Evolutionary conservation across 139 green algal species (phyloP).

Genomic region (Ulvella scutata): DNA sequence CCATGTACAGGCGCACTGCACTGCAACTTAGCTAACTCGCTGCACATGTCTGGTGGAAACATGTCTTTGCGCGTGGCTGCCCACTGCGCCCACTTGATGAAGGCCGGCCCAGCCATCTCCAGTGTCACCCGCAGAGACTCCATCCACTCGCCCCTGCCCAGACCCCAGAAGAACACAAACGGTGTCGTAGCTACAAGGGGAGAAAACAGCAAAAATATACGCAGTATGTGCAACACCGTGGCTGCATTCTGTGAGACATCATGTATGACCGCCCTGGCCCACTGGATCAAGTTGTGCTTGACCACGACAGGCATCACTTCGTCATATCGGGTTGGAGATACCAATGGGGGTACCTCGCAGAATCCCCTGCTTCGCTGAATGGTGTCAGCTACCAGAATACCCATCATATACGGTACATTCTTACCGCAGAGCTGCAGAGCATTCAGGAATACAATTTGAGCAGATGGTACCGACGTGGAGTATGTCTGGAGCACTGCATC

Average conservation of each 20-base stretch:
- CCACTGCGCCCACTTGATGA: conserved; percentile 98
- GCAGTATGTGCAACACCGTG: conserved; percentile 25
- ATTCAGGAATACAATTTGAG: background rate
- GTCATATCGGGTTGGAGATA: background rate
- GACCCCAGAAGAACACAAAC: conserved; percentile 17
- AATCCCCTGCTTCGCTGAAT: background rate
- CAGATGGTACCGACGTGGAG: background rate
- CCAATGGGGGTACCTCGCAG: background rate
- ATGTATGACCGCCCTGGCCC: background rate
- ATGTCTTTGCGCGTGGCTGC: conserved; percentile 75
- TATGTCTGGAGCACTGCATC: background rate
- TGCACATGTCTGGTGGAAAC: conserved; percentile 80
- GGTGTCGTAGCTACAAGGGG: conserved; percentile 29
- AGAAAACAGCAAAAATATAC: conserved; percentile 40
- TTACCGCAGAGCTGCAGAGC: background rate
- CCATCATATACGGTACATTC: background rate
- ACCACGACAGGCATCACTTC: background rate
- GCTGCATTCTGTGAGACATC: background rate
- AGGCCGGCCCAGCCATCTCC: conserved; percentile 36
- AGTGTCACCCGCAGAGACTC: conserved; percentile 25
- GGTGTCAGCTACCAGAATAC: background rate
- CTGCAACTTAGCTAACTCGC: conserved; percentile 61
- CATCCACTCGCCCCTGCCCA: conserved; percentile 22
- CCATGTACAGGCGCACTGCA: conserved; percentile 56
- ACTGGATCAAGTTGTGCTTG: background rate